phyloP scores from a whole-genome alignment of 371 early-diverging fungal species.

The Zychaea mexicana region DNA sequence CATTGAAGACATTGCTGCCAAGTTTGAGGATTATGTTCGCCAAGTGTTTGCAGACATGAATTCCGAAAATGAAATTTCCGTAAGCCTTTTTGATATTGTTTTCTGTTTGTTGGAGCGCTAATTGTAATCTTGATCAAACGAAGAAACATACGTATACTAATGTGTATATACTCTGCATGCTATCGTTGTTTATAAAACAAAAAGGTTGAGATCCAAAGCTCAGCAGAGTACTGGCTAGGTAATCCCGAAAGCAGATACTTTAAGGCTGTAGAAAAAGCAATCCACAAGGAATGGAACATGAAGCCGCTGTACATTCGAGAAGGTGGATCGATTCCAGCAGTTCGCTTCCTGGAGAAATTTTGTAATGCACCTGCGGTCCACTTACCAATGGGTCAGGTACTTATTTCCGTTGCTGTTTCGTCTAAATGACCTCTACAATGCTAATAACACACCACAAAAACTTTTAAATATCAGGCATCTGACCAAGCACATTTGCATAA shows the following conservation, averaged over 20 bases:
- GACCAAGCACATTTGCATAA: slow-evolving; percentile 85
- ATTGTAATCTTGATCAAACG: no score
- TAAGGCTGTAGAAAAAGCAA: slow-evolving; percentile 67
- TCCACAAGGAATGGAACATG: slow-evolving; percentile 68
- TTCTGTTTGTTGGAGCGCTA: no score
- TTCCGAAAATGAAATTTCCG: slow-evolving; percentile 58
- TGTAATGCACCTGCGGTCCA: slow-evolving; percentile 75
- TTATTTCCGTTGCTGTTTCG: not conserved
- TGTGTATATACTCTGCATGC: no score
- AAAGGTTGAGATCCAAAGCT: slow-evolving; percentile 61
- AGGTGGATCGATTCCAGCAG: slow-evolving; percentile 85
- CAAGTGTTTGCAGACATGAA: slow-evolving; percentile 51
- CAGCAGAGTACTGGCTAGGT: slow-evolving; percentile 84
- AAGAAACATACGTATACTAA: no score
- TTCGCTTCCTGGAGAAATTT: slow-evolving; percentile 78
- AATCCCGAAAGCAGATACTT: slow-evolving; percentile 70
- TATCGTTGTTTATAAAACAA: not conserved
- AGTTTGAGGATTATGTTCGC: slow-evolving; percentile 59
- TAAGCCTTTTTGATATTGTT: slow-evolving; percentile 12
- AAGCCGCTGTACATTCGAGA: slow-evolving; percentile 73
- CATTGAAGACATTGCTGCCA: slow-evolving; percentile 58
- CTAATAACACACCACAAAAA: not conserved
- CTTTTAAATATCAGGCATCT: slow-evolving; percentile 47
- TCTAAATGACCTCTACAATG: not conserved
- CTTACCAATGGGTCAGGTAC: slow-evolving; percentile 80